Conservation (phyloP, 805 yeast species). For the Candida ovalis region DNA sequence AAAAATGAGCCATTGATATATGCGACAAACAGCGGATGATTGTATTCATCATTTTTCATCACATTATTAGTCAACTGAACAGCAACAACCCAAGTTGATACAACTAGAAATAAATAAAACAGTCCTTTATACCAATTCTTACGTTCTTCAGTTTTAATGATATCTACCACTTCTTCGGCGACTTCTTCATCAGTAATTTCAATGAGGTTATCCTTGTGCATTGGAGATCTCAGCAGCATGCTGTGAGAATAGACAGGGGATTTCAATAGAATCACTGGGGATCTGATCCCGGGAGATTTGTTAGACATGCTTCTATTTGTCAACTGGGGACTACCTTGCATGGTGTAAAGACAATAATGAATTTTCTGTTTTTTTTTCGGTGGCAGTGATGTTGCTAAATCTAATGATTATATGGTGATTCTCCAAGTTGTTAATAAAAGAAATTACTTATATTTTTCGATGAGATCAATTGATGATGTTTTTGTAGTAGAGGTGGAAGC, state of each 20-base stretch:
- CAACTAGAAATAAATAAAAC: slow-evolving; percentile 37
- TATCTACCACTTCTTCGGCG: slow-evolving; percentile 28
- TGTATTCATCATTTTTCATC: slow-evolving; percentile 44
- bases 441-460: too few species aligned
- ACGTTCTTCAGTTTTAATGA: slow-evolving; percentile 36
- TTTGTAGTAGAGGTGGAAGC: too few species aligned
- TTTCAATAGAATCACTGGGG: neutral
- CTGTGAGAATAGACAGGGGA: neutral
- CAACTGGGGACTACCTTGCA: neutral
- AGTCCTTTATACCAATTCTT: slow-evolving; percentile 43
- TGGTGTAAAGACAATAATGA: neutral
- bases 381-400: too few species aligned
- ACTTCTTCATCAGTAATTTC: slow-evolving; percentile 22
- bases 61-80: slow-evolving; percentile 46
- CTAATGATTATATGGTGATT: too few species aligned
- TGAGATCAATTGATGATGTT: too few species aligned
- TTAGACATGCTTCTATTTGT: neutral
- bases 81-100: slow-evolving; percentile 46
- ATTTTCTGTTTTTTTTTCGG: too few species aligned
- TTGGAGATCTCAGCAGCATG: slow-evolving; percentile 16
- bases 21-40: slow-evolving; percentile 46
- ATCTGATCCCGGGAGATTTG: neutral
- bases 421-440: too few species aligned
- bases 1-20: slow-evolving; percentile 47
- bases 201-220: slow-evolving; percentile 5